Conservation (phyloP, 805 yeast species). For the Barnettozyma sp. region DNA sequence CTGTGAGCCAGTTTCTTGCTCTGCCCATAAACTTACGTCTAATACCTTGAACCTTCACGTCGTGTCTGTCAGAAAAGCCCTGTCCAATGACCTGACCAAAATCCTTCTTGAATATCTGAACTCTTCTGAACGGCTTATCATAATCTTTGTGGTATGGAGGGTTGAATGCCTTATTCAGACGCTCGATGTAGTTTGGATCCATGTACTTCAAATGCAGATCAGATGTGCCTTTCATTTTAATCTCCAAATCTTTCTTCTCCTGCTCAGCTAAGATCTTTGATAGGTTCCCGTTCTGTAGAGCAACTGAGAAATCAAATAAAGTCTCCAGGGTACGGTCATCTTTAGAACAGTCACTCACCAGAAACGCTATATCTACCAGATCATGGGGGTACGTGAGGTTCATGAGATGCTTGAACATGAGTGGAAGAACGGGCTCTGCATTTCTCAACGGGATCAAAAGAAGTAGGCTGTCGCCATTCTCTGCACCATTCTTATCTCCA, state of each 20-base stretch:
- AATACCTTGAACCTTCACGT: slow-evolving; percentile 78
- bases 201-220: slow-evolving; percentile 65
- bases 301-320: slow-evolving; percentile 55
- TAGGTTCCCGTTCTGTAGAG: slow-evolving; percentile 65
- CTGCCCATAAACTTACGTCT: slow-evolving; percentile 82
- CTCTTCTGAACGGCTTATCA: slow-evolving; percentile 64
- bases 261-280: slow-evolving; percentile 37
- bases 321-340: slow-evolving; percentile 60
- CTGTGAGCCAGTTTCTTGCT: slow-evolving; percentile 78
- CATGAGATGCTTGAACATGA: slow-evolving; percentile 82
- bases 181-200: slow-evolving; percentile 55
- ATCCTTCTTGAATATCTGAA: slow-evolving; percentile 75
- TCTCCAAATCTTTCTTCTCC: slow-evolving; percentile 33
- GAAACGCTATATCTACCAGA: slow-evolving; percentile 70
- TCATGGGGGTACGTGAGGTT: slow-evolving; percentile 79
- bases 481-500: slow-evolving; percentile 45
- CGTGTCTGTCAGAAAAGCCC: slow-evolving; percentile 78
- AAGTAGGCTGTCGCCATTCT: slow-evolving; percentile 54
- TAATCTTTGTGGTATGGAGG: slow-evolving; percentile 62
- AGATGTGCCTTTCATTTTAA: slow-evolving; percentile 42
- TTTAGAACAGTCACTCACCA: slow-evolving; percentile 72
- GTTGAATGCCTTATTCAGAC: slow-evolving; percentile 50
- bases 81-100: slow-evolving; percentile 83
- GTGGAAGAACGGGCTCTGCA: slow-evolving; percentile 68
- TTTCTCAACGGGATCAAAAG: slow-evolving; percentile 72